Conservation (phyloP, 2,329 filamentous ascomycete genomes). For the Periconia sp. region DNA sequence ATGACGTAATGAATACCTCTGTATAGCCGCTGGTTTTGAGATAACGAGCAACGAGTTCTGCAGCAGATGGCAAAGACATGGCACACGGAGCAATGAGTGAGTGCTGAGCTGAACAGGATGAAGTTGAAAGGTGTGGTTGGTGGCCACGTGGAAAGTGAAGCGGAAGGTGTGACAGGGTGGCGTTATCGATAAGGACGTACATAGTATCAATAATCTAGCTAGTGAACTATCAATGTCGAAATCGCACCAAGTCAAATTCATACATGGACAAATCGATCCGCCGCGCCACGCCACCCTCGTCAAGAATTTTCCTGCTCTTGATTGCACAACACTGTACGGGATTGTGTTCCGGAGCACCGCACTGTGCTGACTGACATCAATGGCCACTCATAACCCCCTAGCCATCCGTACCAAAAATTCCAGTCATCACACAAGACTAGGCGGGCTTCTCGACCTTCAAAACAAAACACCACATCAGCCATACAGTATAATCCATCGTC, state of each 20-base stretch:
- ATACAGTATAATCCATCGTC: slow-evolving; percentile 44
- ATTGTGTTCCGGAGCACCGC: too few relatives aligned
- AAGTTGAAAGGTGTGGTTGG: neutral
- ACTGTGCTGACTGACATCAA: too few relatives aligned
- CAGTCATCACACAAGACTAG: slow-evolving; percentile 13
- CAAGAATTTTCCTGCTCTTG: neutral
- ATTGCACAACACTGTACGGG: too few relatives aligned
- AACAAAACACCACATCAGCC: slow-evolving; percentile 25
- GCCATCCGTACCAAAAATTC: neutral
- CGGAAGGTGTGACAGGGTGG: neutral
- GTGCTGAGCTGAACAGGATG: neutral
- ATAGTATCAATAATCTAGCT: too few relatives aligned
- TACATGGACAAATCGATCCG: neutral
- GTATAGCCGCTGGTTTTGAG: slow-evolving; percentile 44
- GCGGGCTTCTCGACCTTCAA: slow-evolving; percentile 28
- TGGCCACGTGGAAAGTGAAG: neutral
- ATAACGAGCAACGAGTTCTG: slow-evolving; percentile 47
- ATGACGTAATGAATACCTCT: slow-evolving; percentile 38
- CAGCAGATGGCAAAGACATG: slow-evolving; percentile 41
- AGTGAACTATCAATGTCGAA: too few relatives aligned
- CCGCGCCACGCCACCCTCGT: neutral
- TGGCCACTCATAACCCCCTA: neutral
- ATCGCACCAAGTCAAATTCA: too few relatives aligned
- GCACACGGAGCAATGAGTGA: neutral
- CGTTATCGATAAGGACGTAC: neutral